These are phyloP conservation scores for Hypoxylon fragiforme DNA, from an alignment of 495 filamentous ascomycete species.

Conservation along the genomic window DNA sequence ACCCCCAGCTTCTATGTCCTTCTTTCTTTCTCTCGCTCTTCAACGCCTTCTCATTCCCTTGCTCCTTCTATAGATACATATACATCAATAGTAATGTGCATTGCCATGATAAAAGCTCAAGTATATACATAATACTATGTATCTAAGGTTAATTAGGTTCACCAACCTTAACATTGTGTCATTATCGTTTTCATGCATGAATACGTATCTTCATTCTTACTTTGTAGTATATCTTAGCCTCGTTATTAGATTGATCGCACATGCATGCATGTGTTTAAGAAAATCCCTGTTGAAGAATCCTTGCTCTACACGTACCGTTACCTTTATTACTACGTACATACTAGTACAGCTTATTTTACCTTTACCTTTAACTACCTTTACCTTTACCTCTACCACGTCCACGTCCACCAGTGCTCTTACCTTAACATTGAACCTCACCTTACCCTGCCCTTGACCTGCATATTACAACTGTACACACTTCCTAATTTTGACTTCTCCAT, in stretches of 20 bases:
- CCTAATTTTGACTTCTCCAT: conserved; percentile 12
- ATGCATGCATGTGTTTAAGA: not conserved
- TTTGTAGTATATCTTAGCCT: too few relatives aligned
- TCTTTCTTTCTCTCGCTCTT: not conserved
- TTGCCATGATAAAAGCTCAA: too few relatives aligned
- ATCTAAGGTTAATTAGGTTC: too few relatives aligned
- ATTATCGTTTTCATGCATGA: not conserved
- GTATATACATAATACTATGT: conserved; percentile 13
- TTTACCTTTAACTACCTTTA: too few relatives aligned
- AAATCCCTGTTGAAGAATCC: not conserved
- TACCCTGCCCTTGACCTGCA: not conserved
- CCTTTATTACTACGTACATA: too few relatives aligned
- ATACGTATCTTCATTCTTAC: too few relatives aligned
- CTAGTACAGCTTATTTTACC: not conserved
- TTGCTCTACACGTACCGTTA: not conserved
- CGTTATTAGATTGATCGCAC: not conserved
- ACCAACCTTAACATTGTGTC: too few relatives aligned
- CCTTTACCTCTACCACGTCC: too few relatives aligned
- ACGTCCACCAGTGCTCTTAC: too few relatives aligned
- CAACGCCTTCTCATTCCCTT: conserved; percentile 1
- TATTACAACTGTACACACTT: conserved; percentile 12
- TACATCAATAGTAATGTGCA: too few relatives aligned
- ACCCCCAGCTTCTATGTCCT: not conserved
- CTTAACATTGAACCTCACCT: not conserved
- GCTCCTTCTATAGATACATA: too few relatives aligned